phyloP scores from a whole-genome alignment of 495 filamentous ascomycete species.

The Aspergillus indologenus region DNA sequence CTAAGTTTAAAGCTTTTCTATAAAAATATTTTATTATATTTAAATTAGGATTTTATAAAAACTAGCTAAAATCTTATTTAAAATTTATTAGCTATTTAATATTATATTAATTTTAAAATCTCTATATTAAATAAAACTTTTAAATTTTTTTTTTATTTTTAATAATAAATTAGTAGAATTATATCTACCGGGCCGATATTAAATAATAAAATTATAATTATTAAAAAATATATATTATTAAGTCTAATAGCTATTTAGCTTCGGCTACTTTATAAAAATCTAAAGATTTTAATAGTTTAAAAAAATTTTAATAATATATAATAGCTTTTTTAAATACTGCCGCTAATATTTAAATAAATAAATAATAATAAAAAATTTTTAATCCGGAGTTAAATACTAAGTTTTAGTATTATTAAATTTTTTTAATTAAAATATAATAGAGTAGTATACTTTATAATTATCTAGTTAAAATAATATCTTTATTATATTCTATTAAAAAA shows the following conservation, averaged over 20 bases:
- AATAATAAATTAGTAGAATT: constrained; percentile 3
- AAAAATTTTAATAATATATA: not conserved
- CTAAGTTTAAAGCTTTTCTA: not conserved
- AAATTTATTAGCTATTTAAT: not conserved
- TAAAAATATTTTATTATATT: not conserved
- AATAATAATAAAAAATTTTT: constrained; percentile 8
- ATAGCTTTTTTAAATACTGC: not conserved
- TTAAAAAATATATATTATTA: not conserved
- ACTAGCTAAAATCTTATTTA: not conserved
- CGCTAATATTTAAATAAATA: constrained; percentile 1
- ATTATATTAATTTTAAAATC: not conserved
- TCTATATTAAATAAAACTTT: not conserved
- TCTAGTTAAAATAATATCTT: not conserved
- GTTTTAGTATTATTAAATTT: not conserved
- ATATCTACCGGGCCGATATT: not conserved
- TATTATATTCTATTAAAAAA: constrained; percentile 1
- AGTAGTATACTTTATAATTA: constrained; percentile 1
- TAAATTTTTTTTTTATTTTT: constrained; percentile 1
- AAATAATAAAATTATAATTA: not conserved
- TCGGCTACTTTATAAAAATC: not conserved
- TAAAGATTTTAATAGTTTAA: not conserved
- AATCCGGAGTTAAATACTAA: constrained; percentile 1
- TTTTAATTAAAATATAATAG: not conserved
- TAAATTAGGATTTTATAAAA: not conserved
- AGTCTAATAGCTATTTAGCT: not conserved